A percentile compares a stretch with the other conserved stretches of the same genome.
Evolutionary conservation across 768 basidiomycete species (phyloP).

Genomic region (Termitomyces bulborhizus): DNA sequence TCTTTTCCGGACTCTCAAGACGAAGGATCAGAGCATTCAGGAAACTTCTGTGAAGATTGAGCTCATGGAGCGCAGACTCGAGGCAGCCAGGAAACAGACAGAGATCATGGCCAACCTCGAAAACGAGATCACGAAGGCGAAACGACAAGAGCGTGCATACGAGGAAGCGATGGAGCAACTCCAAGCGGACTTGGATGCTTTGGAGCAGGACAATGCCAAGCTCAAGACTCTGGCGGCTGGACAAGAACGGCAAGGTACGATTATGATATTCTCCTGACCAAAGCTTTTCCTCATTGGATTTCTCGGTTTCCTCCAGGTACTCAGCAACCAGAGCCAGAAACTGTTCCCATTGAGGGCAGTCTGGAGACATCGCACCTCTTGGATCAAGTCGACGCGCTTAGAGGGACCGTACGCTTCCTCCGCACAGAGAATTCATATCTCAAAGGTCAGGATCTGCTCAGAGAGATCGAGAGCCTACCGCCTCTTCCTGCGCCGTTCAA

Average conservation of each 20-base stretch:
- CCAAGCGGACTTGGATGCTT: conserved; percentile 77
- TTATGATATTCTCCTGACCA: neutral
- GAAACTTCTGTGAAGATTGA: conserved; percentile 91
- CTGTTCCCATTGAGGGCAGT: conserved; percentile 66
- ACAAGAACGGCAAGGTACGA: conserved; percentile 69
- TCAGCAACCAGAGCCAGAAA: conserved; percentile 53
- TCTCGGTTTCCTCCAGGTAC: conserved; percentile 30
- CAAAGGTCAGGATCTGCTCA: conserved; percentile 86
- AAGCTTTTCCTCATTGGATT: neutral
- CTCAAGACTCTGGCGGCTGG: conserved; percentile 62
- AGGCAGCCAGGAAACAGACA: conserved; percentile 85
- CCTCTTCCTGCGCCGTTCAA: conserved; percentile 44
- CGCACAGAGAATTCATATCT: conserved; percentile 90
- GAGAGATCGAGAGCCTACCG: conserved; percentile 73
- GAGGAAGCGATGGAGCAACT: conserved; percentile 93
- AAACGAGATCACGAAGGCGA: conserved; percentile 67
- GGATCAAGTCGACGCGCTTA: conserved; percentile 92
- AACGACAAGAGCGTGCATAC: conserved; percentile 85
- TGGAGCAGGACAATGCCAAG: conserved; percentile 86
- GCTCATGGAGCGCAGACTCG: conserved; percentile 89
- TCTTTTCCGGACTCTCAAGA: conserved; percentile 74
- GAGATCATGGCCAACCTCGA: conserved; percentile 82
- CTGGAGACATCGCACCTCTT: conserved; percentile 83
- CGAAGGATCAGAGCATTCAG: conserved; percentile 87
- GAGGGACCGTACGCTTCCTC: conserved; percentile 88